Base-by-base conservation (phyloP, 2,329 filamentous ascomycete genomes). In the Xylariales sp. region DNA sequence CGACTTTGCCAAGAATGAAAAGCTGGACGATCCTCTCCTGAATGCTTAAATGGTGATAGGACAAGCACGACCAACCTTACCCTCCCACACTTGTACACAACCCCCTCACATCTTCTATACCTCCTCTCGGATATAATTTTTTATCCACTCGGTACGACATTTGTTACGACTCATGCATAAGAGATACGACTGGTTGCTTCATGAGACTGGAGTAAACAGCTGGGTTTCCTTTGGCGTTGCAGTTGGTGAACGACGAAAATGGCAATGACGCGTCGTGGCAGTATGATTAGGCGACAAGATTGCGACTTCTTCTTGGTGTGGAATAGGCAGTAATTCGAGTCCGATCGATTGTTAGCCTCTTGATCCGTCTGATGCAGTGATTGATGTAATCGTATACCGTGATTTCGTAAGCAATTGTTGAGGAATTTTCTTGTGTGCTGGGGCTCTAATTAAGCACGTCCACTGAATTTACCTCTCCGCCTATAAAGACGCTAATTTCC, bases 1-100 rank as follows among this genome's bases (percentile, higher is more conserved):
- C n/a, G 66, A 69, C 16, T 44, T 64, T 38, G 44, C 46, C 28
- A 51, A 56, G 20, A 19, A 42, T 15, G 39, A 42, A 31, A 15
- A 35, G 9, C 14, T 22, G 15, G 39, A 36, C n/a, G 32, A 36
- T 25, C 31, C 21, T 14, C 22, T 36, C 14, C n/a, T n/a, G n/a
- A n/a, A 27, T 25, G 9, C 35, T 28, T 36, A 36, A 36, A 20
- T 36, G 33, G 20, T 22, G 33, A 15, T 14, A 9, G 20, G 18
- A 8, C 16, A 16, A 34, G 16, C 19, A 35, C 16, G 14, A 35
- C n/a, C 18, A 25, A 37, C 21, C 3, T 35, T 18, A 18, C 32
- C 29, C 20, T 22, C 29, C 38, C 16, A 19, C 20, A 24, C 29
- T 25, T 34, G 31, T 28, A 42, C 19, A 34, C 19, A 32, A 32